Evolutionary conservation across 352 stramenopile species (phyloP), one percentile per base, ranked within the genome.

Genomic region (Globisporangium irregulare): DNA sequence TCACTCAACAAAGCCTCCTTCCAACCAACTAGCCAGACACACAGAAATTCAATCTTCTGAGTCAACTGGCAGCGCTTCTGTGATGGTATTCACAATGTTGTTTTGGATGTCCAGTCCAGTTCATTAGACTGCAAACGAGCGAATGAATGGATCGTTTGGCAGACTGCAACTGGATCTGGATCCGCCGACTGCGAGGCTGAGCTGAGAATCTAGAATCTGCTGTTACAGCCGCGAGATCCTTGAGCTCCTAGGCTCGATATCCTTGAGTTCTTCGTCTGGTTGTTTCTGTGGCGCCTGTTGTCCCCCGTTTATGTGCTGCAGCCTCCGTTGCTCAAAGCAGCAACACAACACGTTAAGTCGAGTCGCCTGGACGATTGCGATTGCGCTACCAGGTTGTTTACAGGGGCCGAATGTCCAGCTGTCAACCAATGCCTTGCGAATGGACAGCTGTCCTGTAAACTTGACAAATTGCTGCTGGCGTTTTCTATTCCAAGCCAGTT

Each of bases 341-440:
- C 43, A 51, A 50, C 41, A 51, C 6, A n/a, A 20, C 7, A 6
- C 5, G 12, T 20, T 15, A 51, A 51, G 18, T 36, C 15, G n/a
- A 5, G 15, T 50, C 9, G 6, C n/a, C 41, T 22, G 20, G 38
- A 51, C 36, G 9, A 4, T 15, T 4, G 8, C 32, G 56, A 61
- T 61, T 61, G 56, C 56, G 56, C 8, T 5, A 24, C 6, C 6
- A 24, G 8, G 1, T 61, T 61, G 56, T 61, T 61, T 61, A 61
- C 56, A 51, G 18, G 18, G 5, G 15, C 2, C 43, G 18, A 51
- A 0, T 8, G 43, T 51, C 43, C 43, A 51, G 43, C 43, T 51
- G 43, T 51, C 43, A 48, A n/a, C 8, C 10, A 36, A 36, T 14
- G 3, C 2, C 6, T 14, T 43, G 20, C 15, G 27, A 12, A 12